Evolutionary conservation across 345 rosid species (phyloP).

Genomic region (Reutealis trisperma): DNA sequence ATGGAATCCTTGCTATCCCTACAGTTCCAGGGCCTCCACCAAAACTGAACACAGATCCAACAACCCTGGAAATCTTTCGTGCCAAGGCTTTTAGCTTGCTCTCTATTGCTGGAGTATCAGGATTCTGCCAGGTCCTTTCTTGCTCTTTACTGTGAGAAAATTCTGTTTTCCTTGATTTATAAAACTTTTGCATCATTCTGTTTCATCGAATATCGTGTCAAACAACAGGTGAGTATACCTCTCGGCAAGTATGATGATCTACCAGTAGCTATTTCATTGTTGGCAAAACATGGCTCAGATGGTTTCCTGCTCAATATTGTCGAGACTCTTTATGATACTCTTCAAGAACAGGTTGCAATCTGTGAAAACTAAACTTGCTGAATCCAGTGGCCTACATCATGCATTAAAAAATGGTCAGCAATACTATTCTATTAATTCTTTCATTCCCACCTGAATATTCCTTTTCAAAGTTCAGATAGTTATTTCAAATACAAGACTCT

Average conservation of each 20-base stretch:
- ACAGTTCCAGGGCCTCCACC: slow-evolving; percentile 85
- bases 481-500: background rate
- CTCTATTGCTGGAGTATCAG: slow-evolving; percentile 75
- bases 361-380: background rate
- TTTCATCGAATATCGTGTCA: background rate
- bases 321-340: slow-evolving; percentile 43
- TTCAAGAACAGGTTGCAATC: slow-evolving; percentile 30
- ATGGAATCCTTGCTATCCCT: slow-evolving; percentile 70
- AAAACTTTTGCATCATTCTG: background rate
- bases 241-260: slow-evolving; percentile 54
- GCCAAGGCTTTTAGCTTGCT: slow-evolving; percentile 70
- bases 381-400: background rate
- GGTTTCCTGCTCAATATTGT: slow-evolving; percentile 66
- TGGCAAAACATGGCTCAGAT: slow-evolving; percentile 78
- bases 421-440: too few species aligned
- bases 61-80: slow-evolving; percentile 48
- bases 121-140: slow-evolving; percentile 76
- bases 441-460: background rate
- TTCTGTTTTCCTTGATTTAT: background rate
- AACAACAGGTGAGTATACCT: slow-evolving; percentile 68
- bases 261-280: slow-evolving; percentile 65
- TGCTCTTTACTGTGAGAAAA: background rate
- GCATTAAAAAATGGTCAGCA: background rate
- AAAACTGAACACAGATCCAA: slow-evolving; percentile 58
- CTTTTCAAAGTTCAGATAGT: too few species aligned